Conservation (phyloP, 805 yeast species). For the Brettanomyces anomalus region DNA sequence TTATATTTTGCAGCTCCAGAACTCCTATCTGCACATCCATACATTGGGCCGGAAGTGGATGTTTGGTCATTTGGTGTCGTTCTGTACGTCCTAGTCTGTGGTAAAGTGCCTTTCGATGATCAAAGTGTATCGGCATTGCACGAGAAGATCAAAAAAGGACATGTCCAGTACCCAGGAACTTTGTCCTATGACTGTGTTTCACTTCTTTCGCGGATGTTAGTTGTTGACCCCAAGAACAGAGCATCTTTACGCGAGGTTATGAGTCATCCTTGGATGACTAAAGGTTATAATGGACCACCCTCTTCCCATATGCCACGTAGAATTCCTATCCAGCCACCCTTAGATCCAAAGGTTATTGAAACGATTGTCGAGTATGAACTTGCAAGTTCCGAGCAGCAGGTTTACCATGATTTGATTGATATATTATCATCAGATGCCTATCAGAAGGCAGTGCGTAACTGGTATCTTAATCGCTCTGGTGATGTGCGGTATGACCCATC, state of each 20-base stretch:
- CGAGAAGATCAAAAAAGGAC: slow-evolving; percentile 86
- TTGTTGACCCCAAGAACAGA: slow-evolving; percentile 78
- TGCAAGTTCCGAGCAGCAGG: slow-evolving; percentile 49
- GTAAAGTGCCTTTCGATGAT: slow-evolving; percentile 97
- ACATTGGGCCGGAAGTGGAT: slow-evolving; percentile 95
- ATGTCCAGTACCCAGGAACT: slow-evolving; percentile 83
- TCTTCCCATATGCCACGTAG: slow-evolving; percentile 70
- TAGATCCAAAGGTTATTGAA: slow-evolving; percentile 56
- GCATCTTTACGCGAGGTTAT: slow-evolving; percentile 73
- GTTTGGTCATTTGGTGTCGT: slow-evolving; percentile 99
- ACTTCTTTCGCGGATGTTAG: slow-evolving; percentile 78
- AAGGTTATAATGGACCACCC: slow-evolving; percentile 72
- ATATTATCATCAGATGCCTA: slow-evolving; percentile 62
- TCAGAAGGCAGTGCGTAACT: slow-evolving; percentile 47
- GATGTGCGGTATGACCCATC: slow-evolving; percentile 14
- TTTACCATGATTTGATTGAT: slow-evolving; percentile 44
- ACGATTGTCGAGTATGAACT: slow-evolving; percentile 76
- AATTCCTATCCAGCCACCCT: slow-evolving; percentile 61
- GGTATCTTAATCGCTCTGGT: slow-evolving; percentile 39
- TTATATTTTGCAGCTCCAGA: slow-evolving; percentile 98
- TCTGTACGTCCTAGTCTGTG: slow-evolving; percentile 88
- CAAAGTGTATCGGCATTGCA: slow-evolving; percentile 86
- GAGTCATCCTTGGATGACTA: slow-evolving; percentile 90
- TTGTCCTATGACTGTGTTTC: slow-evolving; percentile 75
- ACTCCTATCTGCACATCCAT: slow-evolving; percentile 82